Percentiles rank a stretch among this genome's conserved stretches.
phyloP scores from a whole-genome alignment of 148 eudicot species.

The Arctostaphylos glauca region DNA sequence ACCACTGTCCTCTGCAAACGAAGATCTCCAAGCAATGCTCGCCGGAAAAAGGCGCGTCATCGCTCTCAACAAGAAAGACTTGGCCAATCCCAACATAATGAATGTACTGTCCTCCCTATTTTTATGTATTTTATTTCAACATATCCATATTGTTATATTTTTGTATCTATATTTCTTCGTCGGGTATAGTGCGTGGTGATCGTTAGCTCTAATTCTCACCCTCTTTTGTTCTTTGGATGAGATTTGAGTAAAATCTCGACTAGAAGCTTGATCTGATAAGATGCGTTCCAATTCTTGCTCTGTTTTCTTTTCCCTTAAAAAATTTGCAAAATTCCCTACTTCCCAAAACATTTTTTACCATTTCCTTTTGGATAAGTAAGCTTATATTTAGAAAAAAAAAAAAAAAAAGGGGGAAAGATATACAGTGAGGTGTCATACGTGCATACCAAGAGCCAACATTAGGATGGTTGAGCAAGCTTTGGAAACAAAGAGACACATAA shows the following conservation, averaged over 20 bases:
- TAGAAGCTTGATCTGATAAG: neutral
- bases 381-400: neutral
- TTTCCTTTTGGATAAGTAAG: neutral
- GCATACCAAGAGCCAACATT: too few species aligned
- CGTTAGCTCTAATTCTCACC: neutral
- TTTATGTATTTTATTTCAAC: neutral
- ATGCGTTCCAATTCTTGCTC: neutral
- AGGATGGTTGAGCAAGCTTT: too few species aligned
- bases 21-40: conserved; percentile 70
- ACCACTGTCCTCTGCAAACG: conserved; percentile 85
- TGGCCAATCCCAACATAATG: conserved; percentile 92
- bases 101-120: conserved; percentile 37
- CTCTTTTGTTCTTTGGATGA: neutral
- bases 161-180: neutral
- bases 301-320: neutral
- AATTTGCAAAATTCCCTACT: neutral
- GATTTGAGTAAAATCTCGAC: neutral
- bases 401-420: too few species aligned
- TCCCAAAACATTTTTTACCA: neutral
- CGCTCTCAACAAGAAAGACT: conserved; percentile 95
- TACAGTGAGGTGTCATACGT: neutral
- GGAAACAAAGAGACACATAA: too few species aligned
- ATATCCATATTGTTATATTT: too few species aligned
- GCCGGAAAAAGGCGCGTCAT: conserved; percentile 70
- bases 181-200: neutral